Evolutionary conservation across 371 early-diverging fungal genomes (phyloP).

Genomic region (Haplosporangium sp.): DNA sequence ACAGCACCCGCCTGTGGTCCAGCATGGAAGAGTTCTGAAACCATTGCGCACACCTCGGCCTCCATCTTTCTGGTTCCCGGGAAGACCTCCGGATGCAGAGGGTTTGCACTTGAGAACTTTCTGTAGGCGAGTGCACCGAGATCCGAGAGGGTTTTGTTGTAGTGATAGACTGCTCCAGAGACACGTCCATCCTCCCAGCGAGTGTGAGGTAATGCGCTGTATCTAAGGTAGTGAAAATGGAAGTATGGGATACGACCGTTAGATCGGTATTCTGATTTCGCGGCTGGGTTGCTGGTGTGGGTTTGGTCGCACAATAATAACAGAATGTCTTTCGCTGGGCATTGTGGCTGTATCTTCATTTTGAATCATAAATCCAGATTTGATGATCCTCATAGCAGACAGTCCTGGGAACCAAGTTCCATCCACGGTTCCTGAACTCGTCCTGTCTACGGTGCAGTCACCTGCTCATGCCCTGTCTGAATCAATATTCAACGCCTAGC

Average conservation of each 20-base stretch:
- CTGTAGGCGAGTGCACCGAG: conserved; percentile 86
- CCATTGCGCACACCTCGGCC: conserved; percentile 94
- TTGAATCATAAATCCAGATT: too few species aligned
- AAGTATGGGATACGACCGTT: not conserved
- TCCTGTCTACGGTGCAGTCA: too few species aligned
- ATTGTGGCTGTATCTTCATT: too few species aligned
- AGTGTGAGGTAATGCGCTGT: conserved; percentile 61
- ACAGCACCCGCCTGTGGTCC: conserved; percentile 78
- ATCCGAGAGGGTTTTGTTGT: conserved; percentile 81
- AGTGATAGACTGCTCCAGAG: conserved; percentile 94
- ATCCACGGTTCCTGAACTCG: too few species aligned
- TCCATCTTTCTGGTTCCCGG: conserved; percentile 96
- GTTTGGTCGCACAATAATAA: too few species aligned
- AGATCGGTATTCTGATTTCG: too few species aligned
- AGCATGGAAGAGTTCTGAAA: conserved; percentile 87
- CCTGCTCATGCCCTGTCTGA: too few species aligned
- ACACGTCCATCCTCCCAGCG: conserved; percentile 91
- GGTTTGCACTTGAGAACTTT: conserved; percentile 88
- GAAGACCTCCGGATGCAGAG: conserved; percentile 96
- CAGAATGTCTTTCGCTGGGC: too few species aligned
- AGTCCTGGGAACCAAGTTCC: too few species aligned
- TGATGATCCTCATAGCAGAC: too few species aligned
- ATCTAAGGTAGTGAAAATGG: conserved; percentile 27
- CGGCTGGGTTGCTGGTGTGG: too few species aligned
- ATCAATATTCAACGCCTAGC: not conserved